Evolutionary conservation across 148 eudicot genomes (phyloP), one percentile per base, ranked within the genome.

Genomic region (Cornus florida): DNA sequence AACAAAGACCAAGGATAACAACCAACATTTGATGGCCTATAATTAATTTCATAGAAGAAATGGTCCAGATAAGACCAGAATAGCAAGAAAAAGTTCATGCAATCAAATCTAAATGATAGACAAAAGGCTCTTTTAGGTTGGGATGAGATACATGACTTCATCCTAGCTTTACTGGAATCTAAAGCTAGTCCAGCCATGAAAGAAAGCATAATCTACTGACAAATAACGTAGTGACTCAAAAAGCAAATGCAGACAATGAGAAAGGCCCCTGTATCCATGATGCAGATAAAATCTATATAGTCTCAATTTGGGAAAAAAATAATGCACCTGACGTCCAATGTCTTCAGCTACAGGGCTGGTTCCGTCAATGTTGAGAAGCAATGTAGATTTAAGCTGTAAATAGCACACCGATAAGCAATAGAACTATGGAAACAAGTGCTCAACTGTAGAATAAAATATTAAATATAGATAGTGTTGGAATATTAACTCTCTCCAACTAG

Each of bases 311-410:
- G 69, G 28, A 28, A 39, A 48, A 72, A 69, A 77, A 74, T 2
- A 64, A 67, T 53, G 77, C 59, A 88, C 91, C 87, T 88, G 91
- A 48, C 79, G 83, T 67, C 91, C 91, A 71, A 84, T 82, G 59
- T 88, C 86, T 79, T 88, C 86, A 79, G 86, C 86, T 78, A 28
- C 83, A 67, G 81, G 76, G 70, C 79, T 71, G 50, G 74, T 62
- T 74, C 87, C 89, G 70, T 81, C 73, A 22, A 73, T 73, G 46
- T 74, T 72, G 66, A 62, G 80, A 43, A 86, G 71, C 79, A 88
- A 75, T 62, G 77, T 33, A 28, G 87, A 84, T 75, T 88, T 88
- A 78, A 86, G 73, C 87, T 88, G 89, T 67, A 81, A 66, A 76
- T 6, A 71, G 67, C 67, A 69, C 67, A 67, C 4, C 50, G 31